Percentiles rank a stretch among this genome's conserved stretches.
phyloP scores from a whole-genome alignment of 331 rosid genomes.

The Telfairia occidentalis region DNA sequence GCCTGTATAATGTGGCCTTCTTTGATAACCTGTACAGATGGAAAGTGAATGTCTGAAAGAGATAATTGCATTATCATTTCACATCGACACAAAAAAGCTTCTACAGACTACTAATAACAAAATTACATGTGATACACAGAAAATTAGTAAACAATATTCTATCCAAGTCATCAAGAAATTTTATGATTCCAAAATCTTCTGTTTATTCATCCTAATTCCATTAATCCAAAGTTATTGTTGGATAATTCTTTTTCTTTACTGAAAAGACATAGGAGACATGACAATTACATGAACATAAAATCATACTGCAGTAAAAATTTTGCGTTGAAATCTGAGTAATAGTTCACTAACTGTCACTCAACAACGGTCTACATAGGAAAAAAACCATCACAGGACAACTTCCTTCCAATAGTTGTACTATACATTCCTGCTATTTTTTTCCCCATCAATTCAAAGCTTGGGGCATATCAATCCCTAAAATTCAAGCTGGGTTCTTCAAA shows the following conservation, averaged over 20 bases:
- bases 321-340: not conserved
- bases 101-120: not conserved
- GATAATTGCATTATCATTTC: not conserved
- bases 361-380: not conserved
- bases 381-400: not conserved
- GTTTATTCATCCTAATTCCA: not conserved
- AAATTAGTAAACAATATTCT: not conserved
- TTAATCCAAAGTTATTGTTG: not conserved
- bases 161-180: not conserved
- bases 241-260: not conserved
- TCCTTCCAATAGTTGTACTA: not conserved
- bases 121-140: not conserved
- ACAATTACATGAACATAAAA: not conserved
- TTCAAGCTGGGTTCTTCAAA: not conserved
- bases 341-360: not conserved
- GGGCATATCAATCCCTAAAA: not conserved
- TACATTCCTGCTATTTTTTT: not conserved
- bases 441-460: not conserved
- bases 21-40: slow-evolving; percentile 62
- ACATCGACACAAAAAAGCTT: not conserved
- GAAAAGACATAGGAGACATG: not conserved
- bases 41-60: slow-evolving; percentile 14
- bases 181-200: not conserved
- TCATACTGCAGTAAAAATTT: not conserved
- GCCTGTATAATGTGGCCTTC: slow-evolving; percentile 84